Conservation (phyloP, 108 stramenopile species). For the Nannochloropsis oceanica region DNA sequence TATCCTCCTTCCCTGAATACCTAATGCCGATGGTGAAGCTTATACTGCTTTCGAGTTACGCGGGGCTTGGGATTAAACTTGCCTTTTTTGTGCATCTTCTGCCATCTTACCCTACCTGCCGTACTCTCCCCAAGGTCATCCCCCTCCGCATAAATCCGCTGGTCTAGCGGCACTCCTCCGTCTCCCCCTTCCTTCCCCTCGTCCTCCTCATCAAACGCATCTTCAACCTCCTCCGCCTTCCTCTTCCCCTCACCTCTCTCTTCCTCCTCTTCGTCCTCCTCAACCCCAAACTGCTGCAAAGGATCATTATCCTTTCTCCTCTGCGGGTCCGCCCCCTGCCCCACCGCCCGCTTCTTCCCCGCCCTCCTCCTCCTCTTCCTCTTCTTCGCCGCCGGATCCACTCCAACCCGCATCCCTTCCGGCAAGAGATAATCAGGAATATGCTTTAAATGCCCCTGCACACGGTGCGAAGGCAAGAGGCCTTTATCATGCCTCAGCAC, state of each 20-base stretch:
- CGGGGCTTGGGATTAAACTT: conserved; percentile 40
- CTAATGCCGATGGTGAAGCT: not conserved
- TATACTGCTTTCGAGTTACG: not conserved
- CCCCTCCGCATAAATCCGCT: not conserved
- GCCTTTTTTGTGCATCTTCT: conserved; percentile 76
- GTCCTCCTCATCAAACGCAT: conserved; percentile 11
- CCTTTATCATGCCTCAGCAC: conserved; percentile 41
- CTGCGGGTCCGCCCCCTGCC: conserved; percentile 33
- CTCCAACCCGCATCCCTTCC: conserved; percentile 67
- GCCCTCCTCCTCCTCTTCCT: conserved; percentile 49
- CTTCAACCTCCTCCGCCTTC: conserved; percentile 25
- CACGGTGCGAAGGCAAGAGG: conserved; percentile 29
- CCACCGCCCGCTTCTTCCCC: conserved; percentile 8
- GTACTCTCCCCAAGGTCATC: conserved; percentile 55
- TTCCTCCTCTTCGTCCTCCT: conserved; percentile 45
- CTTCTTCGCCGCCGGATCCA: conserved; percentile 44
- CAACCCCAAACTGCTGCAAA: conserved; percentile 60
- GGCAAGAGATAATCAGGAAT: conserved; percentile 89
- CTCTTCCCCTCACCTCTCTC: conserved; percentile 15
- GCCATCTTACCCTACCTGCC: conserved; percentile 71
- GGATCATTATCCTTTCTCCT: conserved; percentile 68
- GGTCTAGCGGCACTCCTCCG: conserved; percentile 42
- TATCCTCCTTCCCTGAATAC: not conserved
- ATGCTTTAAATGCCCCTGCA: conserved; percentile 45
- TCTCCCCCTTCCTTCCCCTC: conserved; percentile 42